Evolutionary conservation across 2,329 filamentous ascomycete species (phyloP).

Genomic region (Berkeleyomyces rouxiae): DNA sequence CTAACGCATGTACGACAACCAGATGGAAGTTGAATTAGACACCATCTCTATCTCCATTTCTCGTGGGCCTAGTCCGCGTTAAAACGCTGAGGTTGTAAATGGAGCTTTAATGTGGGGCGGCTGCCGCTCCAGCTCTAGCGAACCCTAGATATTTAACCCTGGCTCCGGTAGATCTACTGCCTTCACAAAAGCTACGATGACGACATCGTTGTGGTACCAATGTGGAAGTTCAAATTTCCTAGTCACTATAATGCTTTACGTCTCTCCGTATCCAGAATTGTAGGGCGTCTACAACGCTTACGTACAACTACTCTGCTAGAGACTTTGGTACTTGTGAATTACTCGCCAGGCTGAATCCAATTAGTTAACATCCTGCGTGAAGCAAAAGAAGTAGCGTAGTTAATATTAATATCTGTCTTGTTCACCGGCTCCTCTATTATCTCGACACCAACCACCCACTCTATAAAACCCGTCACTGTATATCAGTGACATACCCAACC

Average conservation of each 20-base stretch:
- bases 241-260: too few relatives aligned
- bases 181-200: too few relatives aligned
- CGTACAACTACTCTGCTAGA: too few relatives aligned
- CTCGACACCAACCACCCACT: background rate
- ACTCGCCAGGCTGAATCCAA: too few relatives aligned
- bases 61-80: background rate
- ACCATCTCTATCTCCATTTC: background rate
- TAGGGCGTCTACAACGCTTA: too few relatives aligned
- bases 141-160: background rate
- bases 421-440: background rate
- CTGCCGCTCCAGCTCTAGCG: background rate
- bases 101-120: conserved; percentile 4
- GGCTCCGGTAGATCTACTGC: background rate
- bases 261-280: too few relatives aligned
- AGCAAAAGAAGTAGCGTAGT: background rate
- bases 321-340: too few relatives aligned
- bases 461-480: background rate
- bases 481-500: conserved; percentile 34
- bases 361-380: too few relatives aligned
- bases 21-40: background rate
- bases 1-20: background rate
- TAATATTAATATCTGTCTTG: background rate
- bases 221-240: too few relatives aligned
- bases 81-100: conserved; percentile 12
- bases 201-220: too few relatives aligned